Base-by-base conservation (phyloP, 2,329 filamentous ascomycete species). In the Trichoderma oligosporum region DNA sequence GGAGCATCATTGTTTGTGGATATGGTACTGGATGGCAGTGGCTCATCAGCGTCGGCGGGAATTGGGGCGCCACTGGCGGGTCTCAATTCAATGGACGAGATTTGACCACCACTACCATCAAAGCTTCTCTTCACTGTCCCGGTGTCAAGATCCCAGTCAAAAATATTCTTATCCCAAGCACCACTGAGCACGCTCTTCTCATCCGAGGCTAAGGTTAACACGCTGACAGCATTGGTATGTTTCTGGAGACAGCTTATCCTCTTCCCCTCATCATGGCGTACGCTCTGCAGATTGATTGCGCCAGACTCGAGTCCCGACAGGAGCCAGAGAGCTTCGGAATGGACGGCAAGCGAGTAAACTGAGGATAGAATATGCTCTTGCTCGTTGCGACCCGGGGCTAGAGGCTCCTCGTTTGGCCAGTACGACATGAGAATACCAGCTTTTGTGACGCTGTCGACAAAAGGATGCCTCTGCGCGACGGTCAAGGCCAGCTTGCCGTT, bases 371-470 rank as follows among this genome's bases (percentile, higher is more conserved):
- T 74, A 22, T 83, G 75, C 3, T 89, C 86, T 46, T 87, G 76
- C 11, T 77, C 76, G 12, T 76, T 71, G 33, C 74, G 71, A 4
- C 55, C 58, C 0, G 73, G 70, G 1, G 67, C 69, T 2, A 74
- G 63, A 2, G 84, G 83, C 68, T 99, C 93, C 70, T 97, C 92
- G 66, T 97, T 99, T 71, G 97, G 94, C 94, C 94, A 99, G 71
- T 99, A 99, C 51, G 89, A 96, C 82, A 97, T 86, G 48, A 97
- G 76, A 5, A 96, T 89, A 1, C 92, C 94, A 2, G 93, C 92
- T 73, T 99, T 99, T 56, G 91, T 90, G 41, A 99, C 94, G 65
- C 90, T 96, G 70, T 99, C 94, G 38, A 99, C 94, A 66, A 97
- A 99, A 0, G 94, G 94, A 69, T 99, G 94, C 47, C 89, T 82